These are phyloP conservation scores for Candida palmyrensis DNA, from an alignment of 805 yeast genomes.

Conservation along the genomic window DNA sequence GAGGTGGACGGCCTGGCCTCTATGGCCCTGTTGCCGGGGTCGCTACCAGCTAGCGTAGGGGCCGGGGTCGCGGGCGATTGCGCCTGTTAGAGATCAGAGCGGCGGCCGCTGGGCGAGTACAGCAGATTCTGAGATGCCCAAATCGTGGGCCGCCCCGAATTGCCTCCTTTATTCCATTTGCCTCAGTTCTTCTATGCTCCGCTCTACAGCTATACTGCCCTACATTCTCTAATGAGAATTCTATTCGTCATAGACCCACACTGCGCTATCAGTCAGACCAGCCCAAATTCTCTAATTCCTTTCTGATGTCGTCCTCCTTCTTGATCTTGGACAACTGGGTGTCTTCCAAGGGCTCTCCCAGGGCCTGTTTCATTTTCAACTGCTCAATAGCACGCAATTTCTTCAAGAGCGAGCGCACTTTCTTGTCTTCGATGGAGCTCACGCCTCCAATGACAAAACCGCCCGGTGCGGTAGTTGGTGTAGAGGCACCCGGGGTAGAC, in stretches of 20 bases:
- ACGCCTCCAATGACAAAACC: constrained; percentile 57
- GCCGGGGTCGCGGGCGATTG: too few species aligned
- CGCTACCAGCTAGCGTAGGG: too few species aligned
- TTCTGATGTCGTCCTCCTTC: constrained; percentile 77
- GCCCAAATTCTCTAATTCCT: constrained; percentile 72
- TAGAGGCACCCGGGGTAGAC: constrained; percentile 5
- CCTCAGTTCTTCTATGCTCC: too few species aligned
- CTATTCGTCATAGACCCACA: neutral
- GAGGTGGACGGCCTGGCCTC: too few species aligned
- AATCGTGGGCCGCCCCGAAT: too few species aligned
- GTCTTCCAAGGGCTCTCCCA: constrained; percentile 82
- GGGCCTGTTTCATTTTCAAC: constrained; percentile 77
- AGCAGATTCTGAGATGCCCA: too few species aligned
- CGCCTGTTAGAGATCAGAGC: too few species aligned
- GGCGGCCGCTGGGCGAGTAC: too few species aligned
- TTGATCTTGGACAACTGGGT: constrained; percentile 88
- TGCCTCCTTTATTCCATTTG: too few species aligned
- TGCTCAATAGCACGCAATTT: constrained; percentile 94
- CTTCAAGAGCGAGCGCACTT: constrained; percentile 83
- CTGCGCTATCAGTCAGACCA: constrained; percentile 42
- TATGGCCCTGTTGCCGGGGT: too few species aligned
- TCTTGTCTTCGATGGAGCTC: constrained; percentile 80
- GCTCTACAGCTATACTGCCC: too few species aligned
- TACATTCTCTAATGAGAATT: neutral
- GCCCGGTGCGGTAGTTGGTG: constrained; percentile 13